These are phyloP conservation scores for Marasmius tenuissimus DNA, from an alignment of 1,284 basidiomycete genomes.

Conservation along the genomic window DNA sequence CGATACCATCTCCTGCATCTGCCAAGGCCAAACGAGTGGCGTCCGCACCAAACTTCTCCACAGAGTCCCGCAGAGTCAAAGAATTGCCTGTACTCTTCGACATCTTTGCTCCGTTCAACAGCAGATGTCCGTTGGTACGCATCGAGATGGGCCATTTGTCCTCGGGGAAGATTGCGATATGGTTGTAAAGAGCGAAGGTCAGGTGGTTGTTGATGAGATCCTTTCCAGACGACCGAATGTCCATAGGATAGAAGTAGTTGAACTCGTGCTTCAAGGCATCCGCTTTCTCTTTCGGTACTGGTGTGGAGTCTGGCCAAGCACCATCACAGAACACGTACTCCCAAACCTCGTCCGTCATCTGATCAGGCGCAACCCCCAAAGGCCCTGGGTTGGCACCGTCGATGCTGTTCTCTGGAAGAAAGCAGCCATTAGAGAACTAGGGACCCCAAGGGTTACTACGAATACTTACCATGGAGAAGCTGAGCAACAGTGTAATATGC, in stretches of 20 bases:
- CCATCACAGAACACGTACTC: slow-evolving; percentile 88
- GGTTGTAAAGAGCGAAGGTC: slow-evolving; percentile 94
- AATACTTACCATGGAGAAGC: slow-evolving; percentile 75
- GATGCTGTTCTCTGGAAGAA: slow-evolving; percentile 57
- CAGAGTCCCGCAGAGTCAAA: slow-evolving; percentile 75
- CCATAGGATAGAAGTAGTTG: slow-evolving; percentile 98
- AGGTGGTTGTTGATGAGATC: slow-evolving; percentile 97
- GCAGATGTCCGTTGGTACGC: slow-evolving; percentile 95
- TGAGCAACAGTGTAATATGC: slow-evolving; percentile 96
- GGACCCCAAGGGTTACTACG: not conserved
- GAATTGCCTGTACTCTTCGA: slow-evolving; percentile 94
- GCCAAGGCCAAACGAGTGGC: slow-evolving; percentile 92
- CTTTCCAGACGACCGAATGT: slow-evolving; percentile 98
- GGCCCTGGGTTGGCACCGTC: slow-evolving; percentile 83
- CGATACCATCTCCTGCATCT: slow-evolving; percentile 96
- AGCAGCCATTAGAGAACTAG: not conserved
- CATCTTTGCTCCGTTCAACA: slow-evolving; percentile 99
- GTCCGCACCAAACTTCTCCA: slow-evolving; percentile 90
- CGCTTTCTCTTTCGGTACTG: slow-evolving; percentile 76
- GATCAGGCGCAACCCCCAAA: slow-evolving; percentile 83
- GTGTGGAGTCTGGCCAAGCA: slow-evolving; percentile 68
- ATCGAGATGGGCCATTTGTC: slow-evolving; percentile 93
- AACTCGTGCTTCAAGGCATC: slow-evolving; percentile 90
- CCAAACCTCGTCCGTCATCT: slow-evolving; percentile 98
- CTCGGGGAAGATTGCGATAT: slow-evolving; percentile 93